These are phyloP conservation scores for Tetrahymena malaccensis DNA, from an alignment of 73 alveolate genomes.

Conservation along the genomic window DNA sequence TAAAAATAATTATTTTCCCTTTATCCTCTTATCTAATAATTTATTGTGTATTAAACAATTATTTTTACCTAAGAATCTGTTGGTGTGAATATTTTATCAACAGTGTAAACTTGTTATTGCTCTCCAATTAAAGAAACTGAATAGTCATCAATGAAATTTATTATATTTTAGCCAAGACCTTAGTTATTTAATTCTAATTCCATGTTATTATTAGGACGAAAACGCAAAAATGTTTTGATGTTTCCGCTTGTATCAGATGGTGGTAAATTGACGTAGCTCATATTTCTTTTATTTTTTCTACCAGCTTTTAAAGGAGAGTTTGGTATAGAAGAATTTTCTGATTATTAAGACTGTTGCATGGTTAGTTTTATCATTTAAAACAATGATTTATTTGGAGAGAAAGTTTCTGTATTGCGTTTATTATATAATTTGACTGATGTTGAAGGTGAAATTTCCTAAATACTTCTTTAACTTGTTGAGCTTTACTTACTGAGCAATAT, in stretches of 20 bases:
- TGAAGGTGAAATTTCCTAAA: not conserved
- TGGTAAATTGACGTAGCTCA: not conserved
- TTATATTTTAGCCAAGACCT: not conserved
- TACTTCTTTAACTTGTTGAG: not conserved
- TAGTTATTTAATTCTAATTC: not conserved
- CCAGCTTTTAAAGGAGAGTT: not conserved
- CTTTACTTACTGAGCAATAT: not conserved
- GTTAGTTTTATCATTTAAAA: not conserved
- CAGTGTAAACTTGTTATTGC: not conserved
- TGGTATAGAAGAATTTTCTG: not conserved
- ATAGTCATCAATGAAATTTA: not conserved
- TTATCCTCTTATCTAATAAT: no score
- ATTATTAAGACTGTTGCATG: not conserved
- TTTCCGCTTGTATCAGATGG: not conserved
- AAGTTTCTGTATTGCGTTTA: not conserved
- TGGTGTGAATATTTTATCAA: not conserved
- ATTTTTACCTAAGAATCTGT: not conserved
- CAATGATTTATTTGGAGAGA: not conserved
- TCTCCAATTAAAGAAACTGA: not conserved
- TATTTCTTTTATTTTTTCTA: not conserved
- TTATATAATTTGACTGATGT: not conserved
- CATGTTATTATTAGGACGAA: not conserved
- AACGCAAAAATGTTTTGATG: not conserved
- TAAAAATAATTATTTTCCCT: no score
- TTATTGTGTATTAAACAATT: no score